These are phyloP conservation scores for Alternaria triticimaculans DNA, from an alignment of 2,329 filamentous ascomycete species.

Conservation along the genomic window DNA sequence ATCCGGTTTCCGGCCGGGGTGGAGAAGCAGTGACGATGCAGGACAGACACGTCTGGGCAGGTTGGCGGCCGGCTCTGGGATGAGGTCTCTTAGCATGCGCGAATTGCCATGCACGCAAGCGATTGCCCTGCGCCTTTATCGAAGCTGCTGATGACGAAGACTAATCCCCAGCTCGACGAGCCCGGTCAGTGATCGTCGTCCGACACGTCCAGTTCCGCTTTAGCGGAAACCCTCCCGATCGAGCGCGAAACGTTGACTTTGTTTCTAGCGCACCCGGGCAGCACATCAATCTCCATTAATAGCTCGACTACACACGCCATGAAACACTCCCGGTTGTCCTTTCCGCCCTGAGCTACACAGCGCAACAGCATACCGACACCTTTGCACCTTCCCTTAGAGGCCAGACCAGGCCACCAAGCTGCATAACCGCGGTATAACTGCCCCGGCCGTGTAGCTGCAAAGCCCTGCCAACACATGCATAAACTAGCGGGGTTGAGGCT, in stretches of 20 bases:
- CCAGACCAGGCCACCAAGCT: neutral
- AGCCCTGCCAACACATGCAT: constrained; percentile 16
- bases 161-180: constrained; percentile 1
- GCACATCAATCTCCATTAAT: neutral
- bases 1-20: constrained; percentile 14
- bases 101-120: neutral
- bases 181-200: constrained; percentile 3
- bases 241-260: constrained; percentile 9
- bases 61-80: neutral
- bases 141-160: neutral
- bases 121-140: neutral
- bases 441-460: constrained; percentile 2
- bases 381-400: constrained; percentile 2
- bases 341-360: neutral
- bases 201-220: constrained; percentile 2
- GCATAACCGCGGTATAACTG: constrained; percentile 3
- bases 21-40: constrained; percentile 6
- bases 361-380: neutral
- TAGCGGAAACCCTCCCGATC: constrained; percentile 4
- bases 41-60: constrained; percentile 4
- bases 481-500: constrained; percentile 16
- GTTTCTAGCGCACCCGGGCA: constrained; percentile 1
- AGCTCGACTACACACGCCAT: neutral
- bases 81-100: neutral
- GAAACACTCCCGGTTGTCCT: constrained; percentile 5